Conservation (phyloP, 495 filamentous ascomycete species). For the Hypomontagnella submonticulosa region DNA sequence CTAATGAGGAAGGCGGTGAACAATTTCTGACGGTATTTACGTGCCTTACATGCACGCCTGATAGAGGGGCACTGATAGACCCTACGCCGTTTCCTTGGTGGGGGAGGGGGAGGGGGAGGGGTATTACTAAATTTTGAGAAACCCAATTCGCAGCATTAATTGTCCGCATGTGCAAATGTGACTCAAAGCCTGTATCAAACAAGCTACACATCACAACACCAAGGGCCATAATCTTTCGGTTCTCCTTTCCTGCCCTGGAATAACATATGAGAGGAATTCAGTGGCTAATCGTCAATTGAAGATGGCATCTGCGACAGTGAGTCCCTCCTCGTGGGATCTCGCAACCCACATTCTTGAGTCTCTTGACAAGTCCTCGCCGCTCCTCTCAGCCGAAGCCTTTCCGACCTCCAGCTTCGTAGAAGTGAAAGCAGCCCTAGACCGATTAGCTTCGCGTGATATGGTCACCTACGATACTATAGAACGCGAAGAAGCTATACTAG, state of each 20-base stretch:
- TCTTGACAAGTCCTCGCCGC: slow-evolving; percentile 70
- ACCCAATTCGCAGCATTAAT: slow-evolving; percentile 19
- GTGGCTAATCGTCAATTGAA: slow-evolving; percentile 53
- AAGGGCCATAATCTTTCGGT: background rate
- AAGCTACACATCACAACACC: background rate
- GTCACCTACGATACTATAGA: slow-evolving; percentile 84
- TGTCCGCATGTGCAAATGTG: slow-evolving; percentile 6
- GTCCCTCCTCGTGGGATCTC: slow-evolving; percentile 61
- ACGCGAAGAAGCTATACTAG: slow-evolving; percentile 79
- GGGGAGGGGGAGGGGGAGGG: slow-evolving; percentile 8
- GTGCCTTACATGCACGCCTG: slow-evolving; percentile 9
- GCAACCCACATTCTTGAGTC: slow-evolving; percentile 72
- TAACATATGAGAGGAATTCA: slow-evolving; percentile 19
- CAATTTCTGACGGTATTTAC: background rate
- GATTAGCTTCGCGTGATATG: slow-evolving; percentile 85
- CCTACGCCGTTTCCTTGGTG: slow-evolving; percentile 14
- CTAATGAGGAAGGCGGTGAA: slow-evolving; percentile 22
- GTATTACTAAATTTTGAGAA: slow-evolving; percentile 8
- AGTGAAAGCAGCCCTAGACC: slow-evolving; percentile 87
- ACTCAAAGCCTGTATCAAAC: slow-evolving; percentile 19
- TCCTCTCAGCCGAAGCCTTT: slow-evolving; percentile 81
- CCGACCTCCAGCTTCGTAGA: slow-evolving; percentile 73
- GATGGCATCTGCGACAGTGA: slow-evolving; percentile 45
- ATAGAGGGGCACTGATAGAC: slow-evolving; percentile 22
- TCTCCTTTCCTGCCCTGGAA: background rate